Evolutionary conservation across 306 rosid species (phyloP), one percentile per base, ranked within the genome.

Genomic region (Carpinus fangiana): DNA sequence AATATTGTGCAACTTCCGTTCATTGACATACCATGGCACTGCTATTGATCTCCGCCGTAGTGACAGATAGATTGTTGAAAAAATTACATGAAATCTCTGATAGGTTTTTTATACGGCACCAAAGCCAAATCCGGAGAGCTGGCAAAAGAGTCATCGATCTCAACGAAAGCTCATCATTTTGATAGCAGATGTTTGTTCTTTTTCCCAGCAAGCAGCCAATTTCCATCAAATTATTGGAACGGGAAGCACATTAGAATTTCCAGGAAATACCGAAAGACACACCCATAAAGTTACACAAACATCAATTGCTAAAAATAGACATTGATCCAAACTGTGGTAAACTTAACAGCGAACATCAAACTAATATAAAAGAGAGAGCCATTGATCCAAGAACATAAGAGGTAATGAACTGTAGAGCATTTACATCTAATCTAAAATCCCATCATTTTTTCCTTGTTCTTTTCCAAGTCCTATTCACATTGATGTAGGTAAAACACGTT

Each of bases 391-490:
- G 38, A 7, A 72, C 50, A 45, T 31, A n/a, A 26, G 56, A 69
- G 80, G 0, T 74, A 38, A 21, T 12, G 55, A 23, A 21, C 34
- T 45, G 74, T 71, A 38, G 45, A 65, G 76, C 78, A 82, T 88
- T 65, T 85, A 88, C 88, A 88, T 72, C 76, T 74, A 67, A 41
- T 41, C 78, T 65, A 64, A 60, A 64, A 73, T 59, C 61, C 46
- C 78, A 78, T 78, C 64, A 23, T 21, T 48, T 2, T 47, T 54
- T 68, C 12, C 31, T 65, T 31, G 45, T 51, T 17, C 64, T 80
- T 72, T 52, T 70, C 38, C 31, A 34, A 77, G 62, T 75, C 60
- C 76, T 82, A 82, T 85, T 80, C 87, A 85, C 88, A 85, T 43
- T 66, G 80, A 78, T 70, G 43, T 20, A 28, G 38, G 55, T 61